phyloP scores from a whole-genome alignment of 2,329 filamentous ascomycete species.

The Colletotrichum eleusines region DNA sequence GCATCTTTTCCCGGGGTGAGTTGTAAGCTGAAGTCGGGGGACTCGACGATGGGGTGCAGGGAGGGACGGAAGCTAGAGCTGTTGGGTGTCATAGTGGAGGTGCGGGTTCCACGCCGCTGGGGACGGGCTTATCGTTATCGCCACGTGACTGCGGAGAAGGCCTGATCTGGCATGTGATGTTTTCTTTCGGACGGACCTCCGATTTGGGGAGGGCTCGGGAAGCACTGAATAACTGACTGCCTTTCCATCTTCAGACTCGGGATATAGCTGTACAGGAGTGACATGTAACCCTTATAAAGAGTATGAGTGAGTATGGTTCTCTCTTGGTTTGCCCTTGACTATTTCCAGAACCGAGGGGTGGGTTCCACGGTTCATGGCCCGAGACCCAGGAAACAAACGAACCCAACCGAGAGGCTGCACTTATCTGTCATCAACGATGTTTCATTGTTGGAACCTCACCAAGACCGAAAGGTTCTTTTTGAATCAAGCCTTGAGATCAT shows the following conservation, averaged over 20 bases:
- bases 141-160: constrained; percentile 36
- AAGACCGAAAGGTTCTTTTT: neutral
- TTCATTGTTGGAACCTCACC: neutral
- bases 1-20: constrained; percentile 30
- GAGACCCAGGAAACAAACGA: neutral
- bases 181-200: neutral
- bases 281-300: neutral
- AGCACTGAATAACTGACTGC: neutral
- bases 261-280: neutral
- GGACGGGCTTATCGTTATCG: constrained; percentile 38
- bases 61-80: constrained; percentile 33
- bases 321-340: neutral
- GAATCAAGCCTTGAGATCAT: neutral
- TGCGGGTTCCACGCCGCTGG: constrained; percentile 21
- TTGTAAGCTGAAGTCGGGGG: constrained; percentile 10
- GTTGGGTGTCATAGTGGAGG: constrained; percentile 38
- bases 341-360: neutral
- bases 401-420: neutral
- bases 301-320: neutral
- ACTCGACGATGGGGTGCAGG: constrained; percentile 33
- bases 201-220: neutral
- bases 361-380: neutral
- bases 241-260: neutral
- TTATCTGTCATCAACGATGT: neutral
- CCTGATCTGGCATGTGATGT: constrained; percentile 36